Evolutionary conservation across 2,329 filamentous ascomycete genomes (phyloP).

Genomic region (Hortaea werneckii): DNA sequence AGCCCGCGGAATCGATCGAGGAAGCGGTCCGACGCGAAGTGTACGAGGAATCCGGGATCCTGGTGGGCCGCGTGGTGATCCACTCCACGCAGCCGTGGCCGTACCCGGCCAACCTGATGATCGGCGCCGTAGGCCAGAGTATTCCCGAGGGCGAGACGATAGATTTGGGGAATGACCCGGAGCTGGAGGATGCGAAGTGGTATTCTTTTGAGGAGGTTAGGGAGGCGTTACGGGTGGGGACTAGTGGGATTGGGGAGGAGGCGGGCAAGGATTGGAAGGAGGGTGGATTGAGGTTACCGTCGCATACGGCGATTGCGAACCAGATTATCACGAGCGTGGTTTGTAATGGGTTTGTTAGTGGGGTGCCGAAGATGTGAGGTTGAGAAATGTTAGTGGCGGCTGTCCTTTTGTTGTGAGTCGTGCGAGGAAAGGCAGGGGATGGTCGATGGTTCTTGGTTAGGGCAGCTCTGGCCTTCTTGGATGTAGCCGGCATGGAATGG

Average conservation of each 20-base stretch:
- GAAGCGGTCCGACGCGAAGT: constrained; percentile 43
- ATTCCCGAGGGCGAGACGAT: constrained; percentile 68
- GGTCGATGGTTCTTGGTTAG: too few relatives aligned
- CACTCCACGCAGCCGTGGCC: constrained; percentile 45
- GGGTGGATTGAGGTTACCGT: constrained; percentile 70
- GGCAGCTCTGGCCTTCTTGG: too few relatives aligned
- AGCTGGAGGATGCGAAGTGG: constrained; percentile 86
- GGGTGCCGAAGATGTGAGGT: constrained; percentile 33
- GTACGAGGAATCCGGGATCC: constrained; percentile 41
- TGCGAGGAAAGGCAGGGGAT: too few relatives aligned
- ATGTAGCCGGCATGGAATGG: too few relatives aligned
- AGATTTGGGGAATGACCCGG: constrained; percentile 75
- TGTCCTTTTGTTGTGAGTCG: too few relatives aligned
- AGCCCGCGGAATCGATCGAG: constrained; percentile 42
- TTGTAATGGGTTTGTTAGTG: constrained; percentile 55
- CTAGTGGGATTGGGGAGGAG: constrained; percentile 55
- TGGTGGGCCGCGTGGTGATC: constrained; percentile 40
- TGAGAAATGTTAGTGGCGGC: not conserved
- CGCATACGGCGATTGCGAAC: constrained; percentile 83
- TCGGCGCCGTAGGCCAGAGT: constrained; percentile 72
- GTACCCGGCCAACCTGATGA: constrained; percentile 45
- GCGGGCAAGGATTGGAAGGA: constrained; percentile 60
- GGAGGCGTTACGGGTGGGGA: constrained; percentile 59
- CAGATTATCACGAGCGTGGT: constrained; percentile 73
- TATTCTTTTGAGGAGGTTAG: constrained; percentile 71